A percentile compares a stretch with the other conserved stretches of the same genome.
phyloP scores from a whole-genome alignment of 768 basidiomycete genomes.

The Leucocoprinus birnbaumii region DNA sequence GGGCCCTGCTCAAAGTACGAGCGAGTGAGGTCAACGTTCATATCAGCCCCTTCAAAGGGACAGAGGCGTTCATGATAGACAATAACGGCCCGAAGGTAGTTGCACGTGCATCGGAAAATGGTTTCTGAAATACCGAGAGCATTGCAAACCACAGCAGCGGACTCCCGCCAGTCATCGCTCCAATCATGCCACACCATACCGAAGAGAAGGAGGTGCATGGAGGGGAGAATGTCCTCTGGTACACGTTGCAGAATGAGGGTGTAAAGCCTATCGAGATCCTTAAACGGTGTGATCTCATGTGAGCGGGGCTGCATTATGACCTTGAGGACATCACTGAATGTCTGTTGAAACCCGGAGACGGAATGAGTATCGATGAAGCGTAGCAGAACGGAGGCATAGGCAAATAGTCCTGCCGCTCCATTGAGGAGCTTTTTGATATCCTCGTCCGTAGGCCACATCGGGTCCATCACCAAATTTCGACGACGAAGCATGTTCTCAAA shows the following conservation, averaged over 20 bases:
- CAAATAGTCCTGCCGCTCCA: constrained; percentile 21
- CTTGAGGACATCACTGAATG: neutral
- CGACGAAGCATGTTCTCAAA: constrained; percentile 4
- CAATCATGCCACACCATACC: too few relatives aligned
- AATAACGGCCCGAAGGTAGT: too few relatives aligned
- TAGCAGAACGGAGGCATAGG: constrained; percentile 23
- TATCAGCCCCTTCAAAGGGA: too few relatives aligned
- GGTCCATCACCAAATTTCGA: neutral
- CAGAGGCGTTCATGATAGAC: too few relatives aligned
- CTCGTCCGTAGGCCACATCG: constrained; percentile 12
- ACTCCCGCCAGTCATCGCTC: too few relatives aligned
- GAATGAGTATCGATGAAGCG: constrained; percentile 21
- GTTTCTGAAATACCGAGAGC: too few relatives aligned
- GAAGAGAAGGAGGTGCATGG: neutral
- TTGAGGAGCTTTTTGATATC: constrained; percentile 16
- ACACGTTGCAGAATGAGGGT: neutral
- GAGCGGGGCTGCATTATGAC: constrained; percentile 2
- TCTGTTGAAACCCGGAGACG: neutral
- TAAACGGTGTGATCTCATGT: too few relatives aligned
- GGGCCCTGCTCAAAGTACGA: too few relatives aligned
- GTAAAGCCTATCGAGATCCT: neutral
- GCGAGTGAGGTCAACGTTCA: too few relatives aligned
- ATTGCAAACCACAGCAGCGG: too few relatives aligned
- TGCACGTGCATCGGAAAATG: too few relatives aligned
- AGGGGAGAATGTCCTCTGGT: neutral